Evolutionary conservation across 140 eudicot species (phyloP), one percentile per base, ranked within the genome.

Genomic region (Anethum foeniculum): DNA sequence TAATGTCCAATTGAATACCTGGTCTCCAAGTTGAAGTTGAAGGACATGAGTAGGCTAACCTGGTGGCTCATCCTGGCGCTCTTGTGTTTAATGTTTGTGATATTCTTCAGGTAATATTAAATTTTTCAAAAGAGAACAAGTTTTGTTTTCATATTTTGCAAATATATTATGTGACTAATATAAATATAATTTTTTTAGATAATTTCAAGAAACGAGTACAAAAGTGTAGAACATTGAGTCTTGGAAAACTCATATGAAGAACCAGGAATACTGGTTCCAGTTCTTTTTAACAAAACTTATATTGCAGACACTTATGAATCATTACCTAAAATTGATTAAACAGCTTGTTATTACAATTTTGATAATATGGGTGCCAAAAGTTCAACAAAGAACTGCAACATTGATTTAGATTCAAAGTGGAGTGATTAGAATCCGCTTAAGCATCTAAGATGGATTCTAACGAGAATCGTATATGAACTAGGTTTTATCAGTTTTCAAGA

Each of bases 171-270:
- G 11, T 21, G 11, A 11, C 12, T 27, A 39, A 25, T 64, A 28
- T 14, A 28, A 7, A 0, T 27, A 64, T 7, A 1, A 25, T 6
- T 9, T 1, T 65, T 36, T 34, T 83, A 88, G 95, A 88, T 89
- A 47, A 83, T 91, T 85, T 91, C 97, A 0, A 91, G 89, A 46
- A 91, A 82, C 73, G 83, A 78, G 64, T 89, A 88, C 85, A 88
- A 71, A 78, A 91, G 97, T 41, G 93, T 82, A 80, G 89, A 87
- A 79, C 97, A 91, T 79, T 78, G 97, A 19, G 94, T 91, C 15
- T 27, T 88, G 82, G 94, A 93, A 13, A 91, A 89, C 76, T 85
- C 90, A 11, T 75, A 56, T 30, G 44, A 74, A 4, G 89, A 83
- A 19, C 84, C 94, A 19, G 89, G 93, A 30, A 89, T 89, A 5